phyloP scores from a whole-genome alignment of 164 flowering plant genomes.

The Vitis rupestris region DNA sequence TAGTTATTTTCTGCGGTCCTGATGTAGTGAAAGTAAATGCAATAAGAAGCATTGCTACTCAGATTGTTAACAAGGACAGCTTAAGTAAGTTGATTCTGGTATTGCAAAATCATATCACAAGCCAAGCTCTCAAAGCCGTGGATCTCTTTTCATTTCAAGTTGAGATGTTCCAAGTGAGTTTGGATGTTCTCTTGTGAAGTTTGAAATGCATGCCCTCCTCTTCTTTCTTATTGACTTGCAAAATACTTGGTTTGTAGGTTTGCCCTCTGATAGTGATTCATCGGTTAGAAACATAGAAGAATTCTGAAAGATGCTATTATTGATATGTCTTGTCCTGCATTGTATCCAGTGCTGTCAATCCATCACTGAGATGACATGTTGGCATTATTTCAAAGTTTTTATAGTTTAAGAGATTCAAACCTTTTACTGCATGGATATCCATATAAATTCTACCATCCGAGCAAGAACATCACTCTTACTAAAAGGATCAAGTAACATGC shows the following conservation, averaged over 20 bases:
- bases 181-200: neutral
- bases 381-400: no score
- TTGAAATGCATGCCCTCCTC: neutral
- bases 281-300: no score
- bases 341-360: no score
- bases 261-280: no score
- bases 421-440: no score
- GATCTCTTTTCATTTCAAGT: constrained; percentile 48
- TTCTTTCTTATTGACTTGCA: neutral
- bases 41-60: constrained; percentile 36
- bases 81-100: constrained; percentile 47
- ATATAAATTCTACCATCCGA: no score
- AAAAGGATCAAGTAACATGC: no score
- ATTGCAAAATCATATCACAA: constrained; percentile 50
- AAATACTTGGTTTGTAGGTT: neutral
- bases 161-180: constrained; percentile 60
- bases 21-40: constrained; percentile 41
- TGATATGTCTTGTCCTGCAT: no score
- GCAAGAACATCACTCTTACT: no score
- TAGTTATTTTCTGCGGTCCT: constrained; percentile 55
- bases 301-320: no score
- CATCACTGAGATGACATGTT: no score
- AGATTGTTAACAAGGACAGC: constrained; percentile 39
- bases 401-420: no score
- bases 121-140: constrained; percentile 54